Evolutionary conservation across 768 basidiomycete species (phyloP), one percentile per base, ranked within the genome.

Genomic region (Lactifluus pinguis): DNA sequence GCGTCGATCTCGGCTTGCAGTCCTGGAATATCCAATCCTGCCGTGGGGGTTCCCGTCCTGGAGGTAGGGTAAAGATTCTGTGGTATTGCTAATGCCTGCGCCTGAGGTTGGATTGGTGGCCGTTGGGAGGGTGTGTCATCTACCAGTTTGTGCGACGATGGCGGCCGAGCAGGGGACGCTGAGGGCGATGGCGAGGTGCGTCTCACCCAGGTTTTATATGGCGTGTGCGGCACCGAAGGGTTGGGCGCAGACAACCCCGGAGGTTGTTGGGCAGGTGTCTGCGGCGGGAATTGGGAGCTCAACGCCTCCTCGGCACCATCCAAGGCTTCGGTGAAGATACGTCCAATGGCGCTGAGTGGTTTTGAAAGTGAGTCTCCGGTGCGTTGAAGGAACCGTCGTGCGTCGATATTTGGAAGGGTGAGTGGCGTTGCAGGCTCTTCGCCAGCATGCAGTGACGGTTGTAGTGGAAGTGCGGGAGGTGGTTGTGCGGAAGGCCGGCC

Each of bases 321-420:
- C 11, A 93, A 74, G 0, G 90, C 92, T 49, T 89, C 89, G 62
- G 82, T 89, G 70, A 95, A 86, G 62, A 97, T 93, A 54, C 89
- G 83, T 17, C 92, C 82, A 53, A 97, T 87, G 1, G 93, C 91
- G 64, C 77, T 89, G n/a, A 97, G 79, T 3, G 93, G 93, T 70
- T 92, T 93, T 8, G 89, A 92, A 59, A 95, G 87, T 0, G 84
- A 89, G 69, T 93, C 90, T 8, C 93, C 92, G 0, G 94, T 95
- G 70, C 88, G 89, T 72, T 93, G 93, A 48, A 95, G 78, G 34
- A 95, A 80, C 25, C 86, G 80, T 42, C 83, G 83, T 1, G 92
- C 93, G 68, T 95, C 92, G 6, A 77, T 75, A n/a, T 71, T 74
- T 1, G 87, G 79, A 9, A 92, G 74, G 0, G 89, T 74, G 10